Evolutionary conservation across 768 basidiomycete species (phyloP).

Genomic region (Boletus speciosus): DNA sequence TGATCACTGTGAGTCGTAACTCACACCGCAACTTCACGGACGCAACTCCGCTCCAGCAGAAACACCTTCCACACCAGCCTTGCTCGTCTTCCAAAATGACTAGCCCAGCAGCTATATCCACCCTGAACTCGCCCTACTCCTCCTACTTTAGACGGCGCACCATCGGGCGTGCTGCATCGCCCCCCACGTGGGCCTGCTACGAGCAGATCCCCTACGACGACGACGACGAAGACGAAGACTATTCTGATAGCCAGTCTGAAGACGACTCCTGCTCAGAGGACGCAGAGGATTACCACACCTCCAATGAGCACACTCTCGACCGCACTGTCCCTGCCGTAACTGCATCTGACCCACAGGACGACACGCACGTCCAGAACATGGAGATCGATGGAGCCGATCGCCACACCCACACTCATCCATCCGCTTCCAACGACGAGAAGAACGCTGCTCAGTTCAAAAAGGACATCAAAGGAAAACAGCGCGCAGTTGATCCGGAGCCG

Average conservation of each 20-base stretch:
- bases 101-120: constrained; percentile 23
- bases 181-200: constrained; percentile 87
- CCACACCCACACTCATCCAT: constrained; percentile 3
- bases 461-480: constrained; percentile 79
- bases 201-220: constrained; percentile 80
- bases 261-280: constrained; percentile 69
- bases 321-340: constrained; percentile 22
- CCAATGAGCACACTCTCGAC: constrained; percentile 30
- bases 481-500: constrained; percentile 65
- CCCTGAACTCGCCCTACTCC: constrained; percentile 23
- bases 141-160: constrained; percentile 58
- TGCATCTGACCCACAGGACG: constrained; percentile 33
- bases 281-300: constrained; percentile 54
- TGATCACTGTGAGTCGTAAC: constrained; percentile 5
- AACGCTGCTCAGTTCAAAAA: constrained; percentile 43
- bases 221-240: constrained; percentile 55
- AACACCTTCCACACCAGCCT: background rate
- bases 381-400: constrained; percentile 45
- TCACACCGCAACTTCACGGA: background rate
- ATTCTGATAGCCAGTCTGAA: constrained; percentile 54
- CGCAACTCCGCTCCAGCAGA: background rate
- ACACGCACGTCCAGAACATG: constrained; percentile 51
- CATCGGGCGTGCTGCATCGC: constrained; percentile 77
- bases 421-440: constrained; percentile 30
- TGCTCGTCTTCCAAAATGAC: constrained; percentile 11